Evolutionary conservation across 23 red algal genomes (phyloP), one percentile per base, ranked within the genome.

Genomic region (Porphyridium purpureum): DNA sequence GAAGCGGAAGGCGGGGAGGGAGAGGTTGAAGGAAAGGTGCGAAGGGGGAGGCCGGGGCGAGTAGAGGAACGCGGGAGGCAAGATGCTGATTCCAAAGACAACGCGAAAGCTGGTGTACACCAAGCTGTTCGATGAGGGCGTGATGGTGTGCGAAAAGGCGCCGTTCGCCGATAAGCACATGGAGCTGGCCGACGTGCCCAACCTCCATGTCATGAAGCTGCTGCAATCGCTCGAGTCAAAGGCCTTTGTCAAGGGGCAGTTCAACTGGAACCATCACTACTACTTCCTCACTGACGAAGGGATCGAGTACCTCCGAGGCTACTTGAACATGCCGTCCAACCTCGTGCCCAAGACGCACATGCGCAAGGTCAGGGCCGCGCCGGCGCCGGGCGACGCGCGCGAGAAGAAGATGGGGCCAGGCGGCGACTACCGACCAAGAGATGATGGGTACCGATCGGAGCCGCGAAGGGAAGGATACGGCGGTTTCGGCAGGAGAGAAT

Each of bases 281-380:
- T 95, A 80, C 62, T 85, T 75, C 52, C 65, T 95, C 9, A 95
- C 88, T 33, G 88, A 95, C 55, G 81, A 95, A 30, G 88, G 88
- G 23, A 95, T 95, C 51, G 79, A 95, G 56, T 95, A 84, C 49
- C 29, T 95, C 6, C 69, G 80, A n/a, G 70, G 71, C 6, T 95
- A 70, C 49, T 40, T 95, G 49, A 84, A 95, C 53, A 57, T 85
- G 34, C 88, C 88, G 0, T 25, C 63, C 40, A 68, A 76, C 33
- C 62, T 95, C 50, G 74, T 74, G 52, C 83, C 83, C 15, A 70
- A 52, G 24, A 92, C 83, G 3, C 53, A 54, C 1, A 52, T 74
- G 26, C 59, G 59, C 6, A 61, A 64, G 4, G 50, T 24, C 20
- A 17, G 15, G 24, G 29, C 17, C 8, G 32, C 29, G 32, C 19